Evolutionary conservation across 2,329 filamentous ascomycete species (phyloP).

Genomic region (Phyllosticta citriasiana): DNA sequence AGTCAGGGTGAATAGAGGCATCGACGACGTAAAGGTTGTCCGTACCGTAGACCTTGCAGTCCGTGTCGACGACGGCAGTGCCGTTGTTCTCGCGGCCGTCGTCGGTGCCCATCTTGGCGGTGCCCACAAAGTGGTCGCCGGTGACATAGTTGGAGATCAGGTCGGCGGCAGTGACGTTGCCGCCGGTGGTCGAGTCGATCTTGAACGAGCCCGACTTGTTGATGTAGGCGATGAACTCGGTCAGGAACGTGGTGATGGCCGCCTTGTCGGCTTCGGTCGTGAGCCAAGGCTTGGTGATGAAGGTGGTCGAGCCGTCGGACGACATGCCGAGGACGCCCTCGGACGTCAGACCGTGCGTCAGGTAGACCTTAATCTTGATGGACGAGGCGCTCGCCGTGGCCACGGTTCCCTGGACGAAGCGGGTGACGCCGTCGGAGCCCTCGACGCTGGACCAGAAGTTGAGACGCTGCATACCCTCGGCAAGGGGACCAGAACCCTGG

Average conservation of each 20-base stretch:
- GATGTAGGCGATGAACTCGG: conserved; percentile 33
- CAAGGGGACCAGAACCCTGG: conserved; percentile 31
- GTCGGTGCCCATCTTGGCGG: conserved; percentile 41
- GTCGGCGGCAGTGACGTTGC: conserved; percentile 32
- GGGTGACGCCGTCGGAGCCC: conserved; percentile 29
- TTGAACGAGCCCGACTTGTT: conserved; percentile 21
- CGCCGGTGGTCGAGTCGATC: conserved; percentile 28
- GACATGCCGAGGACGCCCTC: conserved; percentile 22
- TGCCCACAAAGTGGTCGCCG: conserved; percentile 29
- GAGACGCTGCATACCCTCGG: conserved; percentile 38
- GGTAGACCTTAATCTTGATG: conserved; percentile 24
- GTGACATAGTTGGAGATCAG: conserved; percentile 18
- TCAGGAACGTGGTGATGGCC: conserved; percentile 35
- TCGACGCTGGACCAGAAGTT: conserved; percentile 39
- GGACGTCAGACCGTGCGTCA: conserved; percentile 17
- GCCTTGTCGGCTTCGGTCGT: conserved; percentile 35
- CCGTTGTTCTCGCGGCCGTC: conserved; percentile 44
- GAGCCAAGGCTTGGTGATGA: conserved; percentile 42
- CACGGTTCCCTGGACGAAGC: conserved; percentile 37
- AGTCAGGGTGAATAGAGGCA: conserved; percentile 58
- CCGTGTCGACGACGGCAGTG: conserved; percentile 50
- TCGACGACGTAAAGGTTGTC: conserved; percentile 42
- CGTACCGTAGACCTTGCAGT: conserved; percentile 49
- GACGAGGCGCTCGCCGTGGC: conserved; percentile 28
- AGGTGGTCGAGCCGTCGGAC: conserved; percentile 27